Conservation (phyloP, 164 flowering plant species). For the Chloranthus sessilifolius region DNA sequence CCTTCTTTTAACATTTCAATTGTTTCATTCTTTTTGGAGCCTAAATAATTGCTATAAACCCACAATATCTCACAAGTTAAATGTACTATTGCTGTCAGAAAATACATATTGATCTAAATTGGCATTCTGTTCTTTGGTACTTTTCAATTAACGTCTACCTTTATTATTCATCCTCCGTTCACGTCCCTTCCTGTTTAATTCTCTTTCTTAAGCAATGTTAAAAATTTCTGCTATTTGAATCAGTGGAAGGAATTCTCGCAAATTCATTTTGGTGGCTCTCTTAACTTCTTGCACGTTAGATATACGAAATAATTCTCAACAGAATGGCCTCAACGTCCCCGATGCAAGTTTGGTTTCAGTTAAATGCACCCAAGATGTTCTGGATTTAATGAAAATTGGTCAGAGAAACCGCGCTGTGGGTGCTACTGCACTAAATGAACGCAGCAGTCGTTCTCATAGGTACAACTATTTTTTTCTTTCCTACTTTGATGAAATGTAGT, state of each 20-base stretch:
- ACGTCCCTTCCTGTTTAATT: no score
- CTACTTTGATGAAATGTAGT: not conserved
- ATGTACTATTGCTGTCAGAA: not conserved
- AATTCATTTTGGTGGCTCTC: conserved; percentile 15
- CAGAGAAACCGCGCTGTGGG: conserved; percentile 86
- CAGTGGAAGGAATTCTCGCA: no score
- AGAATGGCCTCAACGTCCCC: conserved; percentile 83
- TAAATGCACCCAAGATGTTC: conserved; percentile 59
- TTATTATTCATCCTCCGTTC: no score
- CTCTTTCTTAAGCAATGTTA: no score
- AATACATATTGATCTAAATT: no score
- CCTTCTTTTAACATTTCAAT: not conserved
- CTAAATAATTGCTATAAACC: not conserved
- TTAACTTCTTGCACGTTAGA: conserved; percentile 62
- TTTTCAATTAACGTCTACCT: no score
- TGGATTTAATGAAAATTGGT: conserved; percentile 77
- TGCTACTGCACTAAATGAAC: conserved; percentile 84
- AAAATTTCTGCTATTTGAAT: no score
- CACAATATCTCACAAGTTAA: not conserved
- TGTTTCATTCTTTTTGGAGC: not conserved
- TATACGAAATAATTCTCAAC: conserved; percentile 70
- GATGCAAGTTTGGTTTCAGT: conserved; percentile 80
- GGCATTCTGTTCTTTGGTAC: not conserved
- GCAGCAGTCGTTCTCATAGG: conserved; percentile 98
- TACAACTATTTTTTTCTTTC: conserved; percentile 8